phyloP scores from a whole-genome alignment of 805 yeast genomes.

The Ogataea thermomethanolica region DNA sequence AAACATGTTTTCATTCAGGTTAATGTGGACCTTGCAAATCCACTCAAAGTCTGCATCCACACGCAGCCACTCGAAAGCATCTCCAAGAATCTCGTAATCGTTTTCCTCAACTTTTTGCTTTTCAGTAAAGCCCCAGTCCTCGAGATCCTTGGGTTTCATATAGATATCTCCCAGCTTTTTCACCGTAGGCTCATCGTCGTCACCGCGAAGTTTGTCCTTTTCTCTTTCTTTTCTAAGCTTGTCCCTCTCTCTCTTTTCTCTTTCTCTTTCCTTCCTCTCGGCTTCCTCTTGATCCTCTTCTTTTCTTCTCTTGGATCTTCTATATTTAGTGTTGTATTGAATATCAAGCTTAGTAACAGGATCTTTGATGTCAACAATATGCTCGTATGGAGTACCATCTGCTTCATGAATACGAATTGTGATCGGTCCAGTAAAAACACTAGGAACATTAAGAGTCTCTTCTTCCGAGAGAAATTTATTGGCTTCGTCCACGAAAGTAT shows the following conservation, averaged over 20 bases:
- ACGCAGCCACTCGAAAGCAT: conserved; percentile 96
- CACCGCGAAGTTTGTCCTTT: conserved; percentile 18
- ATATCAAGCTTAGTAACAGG: conserved; percentile 83
- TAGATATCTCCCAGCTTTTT: conserved; percentile 76
- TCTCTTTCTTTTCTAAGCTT: conserved; percentile 30
- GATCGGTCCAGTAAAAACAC: conserved; percentile 88
- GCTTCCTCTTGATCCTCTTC: conserved; percentile 43
- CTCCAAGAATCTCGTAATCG: conserved; percentile 42
- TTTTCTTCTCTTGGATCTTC: conserved; percentile 66
- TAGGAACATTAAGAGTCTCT: conserved; percentile 40
- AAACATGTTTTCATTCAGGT: conserved; percentile 93
- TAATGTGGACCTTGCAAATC: conserved; percentile 78
- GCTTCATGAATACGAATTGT: conserved; percentile 96
- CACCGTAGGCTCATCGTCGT: conserved; percentile 28
- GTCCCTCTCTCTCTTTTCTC: conserved; percentile 48
- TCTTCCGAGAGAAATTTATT: conserved; percentile 38
- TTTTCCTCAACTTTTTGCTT: conserved; percentile 73
- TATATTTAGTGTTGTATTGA: conserved; percentile 91
- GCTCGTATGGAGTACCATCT: conserved; percentile 98
- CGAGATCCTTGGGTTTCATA: conserved; percentile 53
- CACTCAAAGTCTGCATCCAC: conserved; percentile 98
- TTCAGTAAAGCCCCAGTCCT: conserved; percentile 56
- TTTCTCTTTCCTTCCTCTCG: conserved; percentile 15
- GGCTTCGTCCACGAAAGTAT: conserved; percentile 46
- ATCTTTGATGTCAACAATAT: conserved; percentile 88